Evolutionary conservation across 2,329 filamentous ascomycete genomes (phyloP), one percentile per base, ranked within the genome.

Genomic region (Cryphonectria naterciae): DNA sequence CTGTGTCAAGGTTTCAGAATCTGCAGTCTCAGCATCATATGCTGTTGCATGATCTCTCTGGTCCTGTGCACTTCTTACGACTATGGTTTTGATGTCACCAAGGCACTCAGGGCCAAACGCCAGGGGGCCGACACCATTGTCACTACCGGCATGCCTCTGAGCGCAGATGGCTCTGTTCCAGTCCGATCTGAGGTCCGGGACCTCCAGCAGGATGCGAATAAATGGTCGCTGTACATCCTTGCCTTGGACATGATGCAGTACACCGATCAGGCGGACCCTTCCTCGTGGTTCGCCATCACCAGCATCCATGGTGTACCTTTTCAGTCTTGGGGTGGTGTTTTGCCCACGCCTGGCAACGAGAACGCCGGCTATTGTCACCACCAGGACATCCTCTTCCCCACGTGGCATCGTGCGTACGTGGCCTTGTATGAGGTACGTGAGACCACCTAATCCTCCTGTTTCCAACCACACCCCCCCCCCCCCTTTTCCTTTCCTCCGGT

Each of bases 391-490:
- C 82, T 96, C 22, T 96, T 97, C 78, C 88, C 91, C 54, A 87
- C 90, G 54, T 97, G 94, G 94, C 94, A 97, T 83, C 88, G 94
- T 65, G 92, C 93, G 0, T 97, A 95, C 79, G 83, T 96, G 71
- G 86, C 85, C 41, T 79, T 89, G 66, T 88, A 87, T 70, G 87
- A 89, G 83, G 87, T 87, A 77, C 68, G 77, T 70, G 58, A 49
- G 25, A 13, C 28, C 8, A n/a, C 17, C 28, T 39, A 2, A 15
- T 3, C 32, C 32, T 32, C 32, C 32, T 32, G 2, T 32, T 32
- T 32, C 32, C 32, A 32, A 2, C 32, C 1, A 32, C 4, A 2
- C 32, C 3, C 32, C 32, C 32, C 32, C 32, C 32, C 32, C 32
- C 32, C 32, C 32, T 0, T 0, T 4, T 4, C 32, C 32, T 32